These are phyloP conservation scores for Syncephalastrum contaminatum DNA, from an alignment of 371 early-diverging fungal species.

Conservation along the genomic window DNA sequence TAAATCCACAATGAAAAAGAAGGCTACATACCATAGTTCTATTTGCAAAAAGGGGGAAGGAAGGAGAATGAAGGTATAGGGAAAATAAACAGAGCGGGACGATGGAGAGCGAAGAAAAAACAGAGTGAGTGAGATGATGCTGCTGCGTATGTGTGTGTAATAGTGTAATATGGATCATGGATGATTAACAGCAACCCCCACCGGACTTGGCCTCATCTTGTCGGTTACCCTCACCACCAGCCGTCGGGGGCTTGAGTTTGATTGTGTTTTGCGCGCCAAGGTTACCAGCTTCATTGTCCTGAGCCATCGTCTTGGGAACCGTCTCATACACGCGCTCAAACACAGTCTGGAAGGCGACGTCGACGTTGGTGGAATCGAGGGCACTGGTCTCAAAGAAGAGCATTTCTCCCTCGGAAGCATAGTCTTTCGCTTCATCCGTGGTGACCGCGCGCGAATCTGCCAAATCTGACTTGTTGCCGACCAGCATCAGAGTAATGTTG, in stretches of 20 bases:
- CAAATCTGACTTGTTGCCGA: conserved; percentile 99
- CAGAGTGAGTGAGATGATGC: too few species aligned
- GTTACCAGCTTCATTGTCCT: conserved; percentile 13
- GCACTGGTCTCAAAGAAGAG: conserved; percentile 95
- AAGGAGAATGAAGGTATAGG: too few species aligned
- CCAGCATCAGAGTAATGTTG: conserved; percentile 88
- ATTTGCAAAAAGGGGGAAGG: too few species aligned
- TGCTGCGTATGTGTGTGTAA: too few species aligned
- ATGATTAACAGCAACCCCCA: conserved; percentile 23
- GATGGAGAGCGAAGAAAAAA: too few species aligned
- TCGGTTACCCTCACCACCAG: conserved; percentile 5
- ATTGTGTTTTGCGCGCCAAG: conserved; percentile 26
- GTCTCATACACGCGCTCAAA: conserved; percentile 24
- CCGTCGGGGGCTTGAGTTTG: conserved; percentile 30
- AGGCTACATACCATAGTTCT: too few species aligned
- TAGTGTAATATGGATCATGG: conserved; percentile 1
- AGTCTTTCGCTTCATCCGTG: conserved; percentile 51
- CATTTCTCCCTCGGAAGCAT: conserved; percentile 83
- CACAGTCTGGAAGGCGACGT: conserved; percentile 75
- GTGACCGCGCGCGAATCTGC: conserved; percentile 51
- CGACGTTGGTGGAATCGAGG: conserved; percentile 89
- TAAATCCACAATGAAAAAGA: background rate
- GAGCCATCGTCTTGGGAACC: conserved; percentile 29
- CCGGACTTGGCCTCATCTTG: conserved; percentile 12
- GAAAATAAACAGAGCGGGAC: too few species aligned